Evolutionary conservation across 169 alveolate genomes (phyloP), one percentile per base, ranked within the genome.

Genomic region (Plasmodium ovale): DNA sequence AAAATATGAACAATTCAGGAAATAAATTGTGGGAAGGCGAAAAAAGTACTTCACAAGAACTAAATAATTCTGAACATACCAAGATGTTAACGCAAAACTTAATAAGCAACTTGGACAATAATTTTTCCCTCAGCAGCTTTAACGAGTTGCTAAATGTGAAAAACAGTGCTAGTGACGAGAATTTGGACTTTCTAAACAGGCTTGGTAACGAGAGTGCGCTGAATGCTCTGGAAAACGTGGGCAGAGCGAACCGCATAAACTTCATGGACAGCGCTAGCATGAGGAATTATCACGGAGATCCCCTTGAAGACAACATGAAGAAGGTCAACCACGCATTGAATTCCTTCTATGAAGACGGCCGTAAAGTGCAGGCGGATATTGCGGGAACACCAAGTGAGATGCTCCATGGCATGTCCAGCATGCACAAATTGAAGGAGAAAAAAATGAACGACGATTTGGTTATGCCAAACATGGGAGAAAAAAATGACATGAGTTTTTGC

Each of bases 1-100:
- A 51, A 74, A 25, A 27, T 58, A 16, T 74, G 16, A 74, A 42
- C 42, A 47, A 23, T 29, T 35, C 10, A 42, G 58, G 31, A 35
- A 21, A 49, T 59, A 74, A 21, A 47, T n/a, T 23, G 39, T 7
- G 67, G 60, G 23, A 35, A 31, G 29, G n/a, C 6, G 74, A 67
- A 67, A 67, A 64, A 14, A 39, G n/a, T 14, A 64, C n/a, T 31
- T 19, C 53, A 33, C 37, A 14, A 7, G 64, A 54, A n/a, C 31
- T 16, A 54, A 54, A 54, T 54, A 16, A n/a, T 14, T 54, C 64
- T 54, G 64, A 54, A 0, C 31, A 54, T 19, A 7, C 64, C 3
- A n/a, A 19, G 7, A 19, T 54, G 14, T 54, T 54, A 54, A 54
- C 25, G 51, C n/a, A n/a, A 2, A 64, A 64, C 23, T 31, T 64